phyloP scores from a whole-genome alignment of 257 asterid species.

The Vinca minor region DNA sequence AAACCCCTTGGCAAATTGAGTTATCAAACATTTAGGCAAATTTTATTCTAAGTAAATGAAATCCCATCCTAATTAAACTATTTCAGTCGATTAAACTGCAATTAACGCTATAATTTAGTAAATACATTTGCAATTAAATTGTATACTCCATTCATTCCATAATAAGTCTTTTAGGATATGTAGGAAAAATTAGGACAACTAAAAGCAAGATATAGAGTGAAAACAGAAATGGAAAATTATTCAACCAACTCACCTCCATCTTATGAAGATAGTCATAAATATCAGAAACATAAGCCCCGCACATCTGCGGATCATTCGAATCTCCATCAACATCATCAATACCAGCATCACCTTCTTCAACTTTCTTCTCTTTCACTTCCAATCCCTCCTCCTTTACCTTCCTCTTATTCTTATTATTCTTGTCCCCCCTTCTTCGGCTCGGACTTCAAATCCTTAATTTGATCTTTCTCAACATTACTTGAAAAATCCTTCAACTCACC shows the following conservation, averaged over 20 bases:
- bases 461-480: constrained; percentile 3
- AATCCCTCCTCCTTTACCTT: constrained; percentile 18
- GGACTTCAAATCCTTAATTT: constrained; percentile 11
- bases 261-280: constrained; percentile 68
- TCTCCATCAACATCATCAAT: constrained; percentile 28
- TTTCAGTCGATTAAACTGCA: background rate
- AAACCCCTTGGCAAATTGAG: background rate
- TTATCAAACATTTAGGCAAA: background rate
- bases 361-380: constrained; percentile 19
- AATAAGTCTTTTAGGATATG: too few relatives aligned
- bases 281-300: constrained; percentile 60
- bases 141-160: too few relatives aligned
- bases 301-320: constrained; percentile 64
- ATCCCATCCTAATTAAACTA: background rate
- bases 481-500: constrained; percentile 63
- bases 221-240: background rate
- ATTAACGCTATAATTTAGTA: background rate
- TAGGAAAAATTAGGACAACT: too few relatives aligned
- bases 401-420: constrained; percentile 13
- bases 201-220: background rate
- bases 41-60: background rate
- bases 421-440: constrained; percentile 9
- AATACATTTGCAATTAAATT: background rate
- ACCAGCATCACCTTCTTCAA: constrained; percentile 18
- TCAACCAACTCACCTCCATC: constrained; percentile 55